Base-by-base conservation (phyloP, 305 asterid species). In the Solanum hybrid region DNA sequence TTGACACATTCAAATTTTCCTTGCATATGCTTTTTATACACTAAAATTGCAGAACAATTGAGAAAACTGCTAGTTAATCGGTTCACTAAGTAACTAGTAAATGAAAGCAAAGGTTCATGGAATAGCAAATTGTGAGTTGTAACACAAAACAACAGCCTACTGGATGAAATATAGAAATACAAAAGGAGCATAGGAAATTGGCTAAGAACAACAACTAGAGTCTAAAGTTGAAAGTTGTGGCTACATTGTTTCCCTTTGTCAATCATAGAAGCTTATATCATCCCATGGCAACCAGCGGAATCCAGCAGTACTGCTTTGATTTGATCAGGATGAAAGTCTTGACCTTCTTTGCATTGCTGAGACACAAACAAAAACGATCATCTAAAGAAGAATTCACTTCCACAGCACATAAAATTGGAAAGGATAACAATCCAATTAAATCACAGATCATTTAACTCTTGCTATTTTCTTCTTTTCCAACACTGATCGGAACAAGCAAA, bases 301-400 rank as follows among this genome's bases (percentile, higher is more conserved):
- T 95, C 96, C 88, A 95, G 91, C 73, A 95, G 93, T 89, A 92
- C 93, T 9, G 95, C 96, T 90, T 94, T 94, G 87, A 95, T 93
- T 91, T 95, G 96, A 91, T 94, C 97, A 20, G 96, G 95, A 90
- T 91, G 89, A 16, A 93, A 91, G 51, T 95, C 96, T 86, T 92
- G 94, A 18, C 94, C 95, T 89, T 94, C 95, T 88, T 92, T 93
- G 92, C 94, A 92, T 93, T 94, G 96, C 96, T 95, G 95, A 31
- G 79, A 57, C 29, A 57, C 16, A 31, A 81, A 31, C 64, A 89
- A 81, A 90, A 80, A 80, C 11, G 28, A 81, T 31, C 87, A 78
- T 6, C 34, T 75, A 88, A 42, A 81, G 26, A 88, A 40, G 82
- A 69, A 74, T 14, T 40, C 89, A 77, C 22, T 75, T 71, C 37